A percentile compares a stretch with the other conserved stretches of the same genome.
Evolutionary conservation across 2,329 filamentous ascomycete genomes (phyloP).

Genomic region (Xylariales sp.): DNA sequence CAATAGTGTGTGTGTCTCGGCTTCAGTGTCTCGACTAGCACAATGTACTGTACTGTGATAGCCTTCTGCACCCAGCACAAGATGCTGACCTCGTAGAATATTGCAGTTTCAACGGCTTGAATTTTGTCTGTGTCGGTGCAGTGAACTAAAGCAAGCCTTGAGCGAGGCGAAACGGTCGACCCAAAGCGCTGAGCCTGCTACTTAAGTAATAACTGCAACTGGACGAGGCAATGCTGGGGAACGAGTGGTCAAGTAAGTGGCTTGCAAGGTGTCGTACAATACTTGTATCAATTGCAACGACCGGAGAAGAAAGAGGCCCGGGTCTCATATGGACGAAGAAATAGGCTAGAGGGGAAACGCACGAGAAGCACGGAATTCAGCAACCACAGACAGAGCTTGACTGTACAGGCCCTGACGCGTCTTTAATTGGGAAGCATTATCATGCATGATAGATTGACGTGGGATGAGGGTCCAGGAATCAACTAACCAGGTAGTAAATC

Average conservation of each 20-base stretch:
- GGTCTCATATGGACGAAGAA: not conserved
- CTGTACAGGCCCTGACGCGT: not conserved
- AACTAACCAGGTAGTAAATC: not conserved
- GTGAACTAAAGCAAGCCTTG: not conserved
- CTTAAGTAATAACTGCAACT: not conserved
- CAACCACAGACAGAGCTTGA: not conserved
- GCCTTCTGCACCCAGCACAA: not conserved
- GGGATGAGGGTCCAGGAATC: not conserved
- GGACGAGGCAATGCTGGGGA: conserved; percentile 4
- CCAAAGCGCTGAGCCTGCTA: conserved; percentile 4
- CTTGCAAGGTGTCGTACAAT: conserved; percentile 1
- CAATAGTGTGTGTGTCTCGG: conserved; percentile 7
- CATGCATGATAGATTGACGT: conserved; percentile 1
- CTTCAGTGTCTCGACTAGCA: conserved; percentile 6
- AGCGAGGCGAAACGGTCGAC: conserved; percentile 7
- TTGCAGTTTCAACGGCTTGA: not conserved
- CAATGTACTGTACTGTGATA: conserved; percentile 2
- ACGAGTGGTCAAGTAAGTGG: no score
- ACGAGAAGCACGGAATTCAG: not conserved
- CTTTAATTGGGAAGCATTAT: conserved; percentile 1
- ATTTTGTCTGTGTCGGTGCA: not conserved
- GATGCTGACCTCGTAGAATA: not conserved
- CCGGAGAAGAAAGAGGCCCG: not conserved
- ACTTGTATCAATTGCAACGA: conserved; percentile 5
- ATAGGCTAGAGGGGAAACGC: not conserved